A percentile compares a stretch with the other conserved stretches of the same genome.
Evolutionary conservation across 805 yeast species (phyloP).

Genomic region (Suhomyces sp.): DNA sequence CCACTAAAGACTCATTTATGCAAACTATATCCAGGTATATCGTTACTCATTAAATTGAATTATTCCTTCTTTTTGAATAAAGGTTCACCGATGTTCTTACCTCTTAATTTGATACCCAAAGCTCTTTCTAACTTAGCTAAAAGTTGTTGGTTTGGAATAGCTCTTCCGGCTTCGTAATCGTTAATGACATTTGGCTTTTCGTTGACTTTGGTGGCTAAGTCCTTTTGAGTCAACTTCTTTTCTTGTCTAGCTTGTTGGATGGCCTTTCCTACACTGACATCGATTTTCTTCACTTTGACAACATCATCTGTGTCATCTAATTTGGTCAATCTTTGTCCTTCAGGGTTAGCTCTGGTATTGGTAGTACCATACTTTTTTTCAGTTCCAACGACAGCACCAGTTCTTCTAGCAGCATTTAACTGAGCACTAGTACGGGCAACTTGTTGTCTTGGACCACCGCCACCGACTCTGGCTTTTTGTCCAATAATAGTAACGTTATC

Average conservation of each 20-base stretch:
- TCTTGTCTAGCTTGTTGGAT: constrained; percentile 84
- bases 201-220: constrained; percentile 89
- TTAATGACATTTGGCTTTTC: constrained; percentile 94
- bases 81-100: constrained; percentile 92
- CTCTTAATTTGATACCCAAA: constrained; percentile 91
- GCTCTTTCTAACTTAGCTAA: constrained; percentile 91
- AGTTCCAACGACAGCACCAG: constrained; percentile 83
- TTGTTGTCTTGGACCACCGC: constrained; percentile 79
- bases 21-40: not conserved
- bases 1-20: not conserved
- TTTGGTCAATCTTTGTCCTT: constrained; percentile 93
- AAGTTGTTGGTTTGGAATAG: constrained; percentile 93
- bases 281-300: constrained; percentile 87
- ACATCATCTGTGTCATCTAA: constrained; percentile 92
- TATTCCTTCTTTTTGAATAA: constrained; percentile 56
- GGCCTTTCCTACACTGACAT: constrained; percentile 79
- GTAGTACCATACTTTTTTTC: constrained; percentile 83
- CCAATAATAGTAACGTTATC: constrained; percentile 89
- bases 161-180: constrained; percentile 96
- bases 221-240: constrained; percentile 89
- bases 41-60: constrained; percentile 4
- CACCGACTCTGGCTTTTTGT: constrained; percentile 81
- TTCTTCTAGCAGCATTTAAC: constrained; percentile 90
- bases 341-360: constrained; percentile 66
- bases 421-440: constrained; percentile 78